Base-by-base conservation (phyloP, 257 asterid genomes). In the Solanum virginianum region DNA sequence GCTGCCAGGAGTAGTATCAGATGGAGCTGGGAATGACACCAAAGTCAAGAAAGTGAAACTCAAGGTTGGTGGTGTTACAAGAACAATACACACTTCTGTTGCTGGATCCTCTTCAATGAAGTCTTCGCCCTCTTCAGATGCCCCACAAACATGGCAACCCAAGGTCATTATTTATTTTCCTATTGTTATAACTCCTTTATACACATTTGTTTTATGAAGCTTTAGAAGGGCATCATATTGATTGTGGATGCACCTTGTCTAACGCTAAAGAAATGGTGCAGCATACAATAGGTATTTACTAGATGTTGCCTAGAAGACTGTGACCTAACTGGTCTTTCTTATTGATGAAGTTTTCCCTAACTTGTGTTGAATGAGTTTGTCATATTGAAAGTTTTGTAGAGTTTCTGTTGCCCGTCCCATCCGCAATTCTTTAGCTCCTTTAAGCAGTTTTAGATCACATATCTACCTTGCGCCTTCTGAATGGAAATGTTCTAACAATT, bases 21-120 rank as follows among this genome's bases (percentile, higher is more conserved):
- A 88, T 86, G 95, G 86, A 81, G 71, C 55, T 74, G 93, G 84
- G 85, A 79, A 29, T 63, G 89, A 84, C 53, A 92, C 83, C 72
- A 93, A 89, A 91, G 82, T 92, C 74, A 93, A 84, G 89, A 92
- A 86, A 89, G 92, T 94, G 18, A 93, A 89, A 87, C 98, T 94
- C 85, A 94, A 94, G 90, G 93, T 94, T 84, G 98, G 98, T 41
- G 95, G 97, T 89, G 95, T 93, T 81, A 91, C 96, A 8, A 94
- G 87, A 84, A 92, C 95, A 41, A 89, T 94, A 87, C 92, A 92
- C 84, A 74, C 92, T 82, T 87, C 92, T 70, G 86, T 87, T 86
- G 89, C 89, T 85, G 95, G 92, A 66, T 87, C 91, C 84, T 90
- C 92, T 59, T 86, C 87, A 16, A 59, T 86, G 2, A 91, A 87